Evolutionary conservation across 31 red algal species (phyloP).

Genomic region (Asparagopsis taxiformis): DNA sequence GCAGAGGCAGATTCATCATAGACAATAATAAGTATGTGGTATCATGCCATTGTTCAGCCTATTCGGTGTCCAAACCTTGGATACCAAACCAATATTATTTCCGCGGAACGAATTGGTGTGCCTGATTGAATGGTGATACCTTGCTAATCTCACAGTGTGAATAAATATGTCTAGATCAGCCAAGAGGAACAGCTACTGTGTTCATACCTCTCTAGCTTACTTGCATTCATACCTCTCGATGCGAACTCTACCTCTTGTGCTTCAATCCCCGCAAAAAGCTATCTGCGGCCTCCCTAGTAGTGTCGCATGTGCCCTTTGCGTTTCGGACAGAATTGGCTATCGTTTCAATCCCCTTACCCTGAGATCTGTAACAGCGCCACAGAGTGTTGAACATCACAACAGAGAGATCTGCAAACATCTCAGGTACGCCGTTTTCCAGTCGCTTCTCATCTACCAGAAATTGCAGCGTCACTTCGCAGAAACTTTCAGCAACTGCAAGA

Average conservation of each 20-base stretch:
- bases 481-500: background rate
- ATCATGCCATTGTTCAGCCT: no score
- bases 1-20: no score
- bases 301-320: background rate
- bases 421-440: background rate
- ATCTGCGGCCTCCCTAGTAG: background rate
- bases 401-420: background rate
- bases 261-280: no score
- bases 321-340: background rate
- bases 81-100: no score
- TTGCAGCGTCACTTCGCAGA: background rate
- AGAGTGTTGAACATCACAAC: background rate
- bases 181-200: no score
- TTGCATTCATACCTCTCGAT: no score
- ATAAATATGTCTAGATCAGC: conserved; percentile 6
- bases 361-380: background rate
- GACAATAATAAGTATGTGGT: no score
- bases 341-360: background rate
- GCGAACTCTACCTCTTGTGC: no score
- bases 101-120: background rate
- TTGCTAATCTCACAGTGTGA: conserved; percentile 7
- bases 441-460: background rate
- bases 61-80: no score
- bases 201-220: no score
- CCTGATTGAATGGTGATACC: background rate